Evolutionary conservation across 2,329 filamentous ascomycete species (phyloP), one percentile per base, ranked within the genome.

Genomic region (Aspergillus calidoustus): DNA sequence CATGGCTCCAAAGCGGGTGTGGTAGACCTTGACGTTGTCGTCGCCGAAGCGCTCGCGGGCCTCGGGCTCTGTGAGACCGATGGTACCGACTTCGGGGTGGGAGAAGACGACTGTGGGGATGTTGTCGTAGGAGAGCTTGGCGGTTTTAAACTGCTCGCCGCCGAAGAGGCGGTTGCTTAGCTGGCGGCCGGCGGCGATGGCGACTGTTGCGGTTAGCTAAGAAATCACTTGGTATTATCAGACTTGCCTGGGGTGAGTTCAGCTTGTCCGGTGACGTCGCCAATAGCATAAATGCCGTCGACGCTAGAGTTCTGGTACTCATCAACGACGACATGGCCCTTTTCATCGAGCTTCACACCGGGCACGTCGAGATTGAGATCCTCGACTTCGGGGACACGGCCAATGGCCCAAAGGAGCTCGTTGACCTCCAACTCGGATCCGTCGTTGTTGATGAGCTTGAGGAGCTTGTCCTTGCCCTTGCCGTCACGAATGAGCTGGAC

Each of bases 91-190:
- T 68, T 82, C 79, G 0, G 82, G 82, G 67, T 84, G 82, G 1
- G 82, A 74, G 69, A 84, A 84, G 53, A 84, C 78, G n/a, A 84
- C 82, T 1, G 82, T 82, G 8, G 82, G 82, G 61, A 84, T 80
- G 68, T 81, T 79, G n/a, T 79, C 76, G 68, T 84, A 84, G 23
- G 78, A 76, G 31, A 84, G 74, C 59, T 80, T 78, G 52, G 80
- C 72, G 28, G 74, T 69, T 56, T 80, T 78, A 56, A 81, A 69
- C 60, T 82, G 76, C 3, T 76, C 69, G 3, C 79, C 77, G 2
- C 82, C 82, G 63, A 84, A 84, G 34, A 84, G 73, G 41, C 82
- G 81, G 69, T 78, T 82, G 34, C 79, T 76, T 4, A 84, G 79
- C 61, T 80, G 79, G 30, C 82, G 79, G 53, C 82, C 82, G 47